These are phyloP conservation scores for Helianthus tuberosus DNA, from an alignment of 129 eudicot species.

Conservation along the genomic window DNA sequence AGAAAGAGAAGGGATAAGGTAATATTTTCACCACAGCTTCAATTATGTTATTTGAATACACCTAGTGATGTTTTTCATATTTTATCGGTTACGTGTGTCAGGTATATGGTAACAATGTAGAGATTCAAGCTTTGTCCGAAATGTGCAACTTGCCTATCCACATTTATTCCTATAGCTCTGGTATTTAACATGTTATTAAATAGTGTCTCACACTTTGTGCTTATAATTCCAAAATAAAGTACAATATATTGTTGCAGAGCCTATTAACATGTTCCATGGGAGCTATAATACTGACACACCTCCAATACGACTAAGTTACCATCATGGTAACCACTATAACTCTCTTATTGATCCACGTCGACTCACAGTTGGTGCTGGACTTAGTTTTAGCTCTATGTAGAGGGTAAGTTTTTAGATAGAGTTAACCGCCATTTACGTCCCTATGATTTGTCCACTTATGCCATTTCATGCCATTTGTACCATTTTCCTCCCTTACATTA, in stretches of 20 bases:
- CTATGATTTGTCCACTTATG: too few species aligned
- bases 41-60: too few species aligned
- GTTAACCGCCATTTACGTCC: too few species aligned
- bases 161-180: constrained; percentile 92
- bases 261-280: constrained; percentile 93
- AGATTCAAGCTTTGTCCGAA: constrained; percentile 91
- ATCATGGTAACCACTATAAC: constrained; percentile 95
- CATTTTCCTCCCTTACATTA: too few species aligned
- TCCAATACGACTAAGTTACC: constrained; percentile 88
- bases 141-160: constrained; percentile 99
- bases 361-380: constrained; percentile 85
- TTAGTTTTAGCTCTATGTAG: constrained; percentile 85
- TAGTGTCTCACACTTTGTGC: too few species aligned
- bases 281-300: constrained; percentile 83
- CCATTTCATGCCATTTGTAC: too few species aligned
- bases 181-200: constrained; percentile 32
- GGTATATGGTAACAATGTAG: constrained; percentile 96
- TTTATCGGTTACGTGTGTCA: constrained; percentile 23
- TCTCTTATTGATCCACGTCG: constrained; percentile 98
- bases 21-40: not conserved
- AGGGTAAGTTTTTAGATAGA: constrained; percentile 61
- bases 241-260: constrained; percentile 50
- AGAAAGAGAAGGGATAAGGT: constrained; percentile 97
- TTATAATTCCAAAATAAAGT: too few species aligned
- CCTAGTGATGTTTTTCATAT: not conserved